Evolutionary conservation across 108 stramenopile species (phyloP).

Genomic region (Skeletonema costatum): DNA sequence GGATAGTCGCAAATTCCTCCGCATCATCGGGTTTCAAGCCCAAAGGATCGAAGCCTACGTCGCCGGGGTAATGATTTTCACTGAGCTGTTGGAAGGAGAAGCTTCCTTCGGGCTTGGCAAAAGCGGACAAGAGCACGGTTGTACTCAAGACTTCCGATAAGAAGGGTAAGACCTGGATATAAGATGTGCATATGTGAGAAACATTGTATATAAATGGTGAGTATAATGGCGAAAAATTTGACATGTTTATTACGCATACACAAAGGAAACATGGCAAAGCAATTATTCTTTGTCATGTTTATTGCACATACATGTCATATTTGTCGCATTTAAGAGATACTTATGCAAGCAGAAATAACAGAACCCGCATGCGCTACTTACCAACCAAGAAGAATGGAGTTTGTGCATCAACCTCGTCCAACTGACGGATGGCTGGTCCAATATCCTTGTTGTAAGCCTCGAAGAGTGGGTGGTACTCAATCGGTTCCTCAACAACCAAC

Average conservation of each 20-base stretch:
- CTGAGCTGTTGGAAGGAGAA: conserved; percentile 59
- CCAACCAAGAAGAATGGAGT: conserved; percentile 51
- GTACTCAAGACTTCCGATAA: conserved; percentile 66
- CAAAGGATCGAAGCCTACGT: conserved; percentile 85
- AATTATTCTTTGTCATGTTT: too few species aligned
- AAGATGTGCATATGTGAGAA: neutral
- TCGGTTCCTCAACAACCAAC: conserved; percentile 43
- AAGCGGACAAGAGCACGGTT: conserved; percentile 64
- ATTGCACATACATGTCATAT: too few species aligned
- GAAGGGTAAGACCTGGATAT: conserved; percentile 18
- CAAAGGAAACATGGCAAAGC: too few species aligned
- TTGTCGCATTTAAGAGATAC: too few species aligned
- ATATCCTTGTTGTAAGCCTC: conserved; percentile 57
- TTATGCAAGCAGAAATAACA: too few species aligned
- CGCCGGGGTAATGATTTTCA: conserved; percentile 68
- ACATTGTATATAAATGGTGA: neutral
- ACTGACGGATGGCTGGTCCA: conserved; percentile 62
- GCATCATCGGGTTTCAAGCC: conserved; percentile 73
- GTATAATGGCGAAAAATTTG: too few species aligned
- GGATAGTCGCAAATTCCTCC: conserved; percentile 62
- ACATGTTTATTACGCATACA: too few species aligned
- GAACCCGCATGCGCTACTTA: neutral
- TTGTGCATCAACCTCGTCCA: conserved; percentile 51
- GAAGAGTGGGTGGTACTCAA: conserved; percentile 58
- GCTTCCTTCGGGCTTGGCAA: conserved; percentile 46